Conservation (phyloP, 768 basidiomycete species). For the Mycena sanguinolenta region DNA sequence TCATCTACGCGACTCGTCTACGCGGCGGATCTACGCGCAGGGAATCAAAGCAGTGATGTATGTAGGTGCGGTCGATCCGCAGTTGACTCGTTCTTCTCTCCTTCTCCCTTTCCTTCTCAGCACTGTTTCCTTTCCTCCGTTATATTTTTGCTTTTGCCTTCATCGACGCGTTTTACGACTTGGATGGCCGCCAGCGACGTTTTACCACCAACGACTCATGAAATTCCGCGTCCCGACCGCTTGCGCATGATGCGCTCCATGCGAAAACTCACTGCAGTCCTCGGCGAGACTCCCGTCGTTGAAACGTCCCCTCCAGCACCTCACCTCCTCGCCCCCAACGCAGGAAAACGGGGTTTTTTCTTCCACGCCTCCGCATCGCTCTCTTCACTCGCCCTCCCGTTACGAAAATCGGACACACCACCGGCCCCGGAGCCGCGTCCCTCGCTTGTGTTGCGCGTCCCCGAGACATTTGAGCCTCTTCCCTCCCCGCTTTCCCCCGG, state of each 20-base stretch:
- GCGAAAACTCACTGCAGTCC: slow-evolving; percentile 31
- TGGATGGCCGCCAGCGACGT: background rate
- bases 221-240: slow-evolving; percentile 16
- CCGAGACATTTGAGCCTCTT: slow-evolving; percentile 14
- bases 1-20: too few relatives aligned
- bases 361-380: slow-evolving; percentile 22
- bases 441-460: slow-evolving; percentile 25
- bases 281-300: slow-evolving; percentile 31
- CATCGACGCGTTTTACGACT: background rate
- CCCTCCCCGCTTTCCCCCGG: slow-evolving; percentile 8
- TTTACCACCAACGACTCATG: slow-evolving; percentile 13
- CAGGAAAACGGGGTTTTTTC: slow-evolving; percentile 22
- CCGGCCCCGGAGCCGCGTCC: slow-evolving; percentile 10
- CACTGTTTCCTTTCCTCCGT: too few relatives aligned
- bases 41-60: too few relatives aligned
- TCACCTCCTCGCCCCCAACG: background rate
- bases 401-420: too few relatives aligned
- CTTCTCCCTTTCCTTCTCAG: too few relatives aligned
- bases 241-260: slow-evolving; percentile 32
- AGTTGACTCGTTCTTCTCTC: too few relatives aligned
- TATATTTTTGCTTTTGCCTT: background rate
- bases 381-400: slow-evolving; percentile 25
- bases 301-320: slow-evolving; percentile 3
- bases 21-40: background rate
- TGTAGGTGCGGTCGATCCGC: too few relatives aligned